phyloP scores from a whole-genome alignment of 352 stramenopile species.

The Phytophthora uliginosa region DNA sequence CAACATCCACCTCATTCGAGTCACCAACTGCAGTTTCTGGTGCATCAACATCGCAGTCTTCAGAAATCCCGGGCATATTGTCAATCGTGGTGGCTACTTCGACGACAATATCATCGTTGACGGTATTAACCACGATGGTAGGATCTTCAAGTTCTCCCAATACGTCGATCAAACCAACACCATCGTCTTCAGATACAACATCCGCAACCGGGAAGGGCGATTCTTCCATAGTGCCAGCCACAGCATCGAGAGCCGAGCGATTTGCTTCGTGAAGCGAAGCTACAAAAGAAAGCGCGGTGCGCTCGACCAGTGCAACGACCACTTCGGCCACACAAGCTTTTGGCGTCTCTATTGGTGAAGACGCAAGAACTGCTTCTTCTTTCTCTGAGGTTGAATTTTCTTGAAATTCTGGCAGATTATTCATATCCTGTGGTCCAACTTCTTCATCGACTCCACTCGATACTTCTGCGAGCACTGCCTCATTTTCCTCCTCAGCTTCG shows the following conservation, averaged over 20 bases:
- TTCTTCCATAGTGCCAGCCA: slow-evolving; percentile 6
- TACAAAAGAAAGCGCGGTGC: slow-evolving; percentile 10
- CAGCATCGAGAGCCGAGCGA: background rate
- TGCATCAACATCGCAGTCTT: background rate
- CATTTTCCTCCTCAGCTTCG: background rate
- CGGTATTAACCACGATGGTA: background rate
- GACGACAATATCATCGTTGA: background rate
- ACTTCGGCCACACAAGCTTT: slow-evolving; percentile 14
- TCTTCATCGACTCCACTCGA: background rate
- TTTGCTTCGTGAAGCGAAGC: slow-evolving; percentile 1
- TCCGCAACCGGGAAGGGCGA: background rate
- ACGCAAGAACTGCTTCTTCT: background rate
- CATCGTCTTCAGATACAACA: slow-evolving; percentile 1
- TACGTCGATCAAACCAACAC: background rate
- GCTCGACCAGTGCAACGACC: slow-evolving; percentile 20
- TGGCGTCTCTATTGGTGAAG: background rate
- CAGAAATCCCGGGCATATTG: too few relatives aligned
- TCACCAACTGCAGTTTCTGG: background rate
- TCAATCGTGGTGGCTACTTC: too few relatives aligned
- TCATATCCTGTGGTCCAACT: background rate
- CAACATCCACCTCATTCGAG: background rate
- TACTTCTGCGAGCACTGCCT: background rate
- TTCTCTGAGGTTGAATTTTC: too few relatives aligned
- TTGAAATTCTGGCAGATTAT: background rate
- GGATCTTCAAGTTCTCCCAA: background rate